Base-by-base conservation (phyloP, 2,329 filamentous ascomycete species). In the Clarireedia paspali region DNA sequence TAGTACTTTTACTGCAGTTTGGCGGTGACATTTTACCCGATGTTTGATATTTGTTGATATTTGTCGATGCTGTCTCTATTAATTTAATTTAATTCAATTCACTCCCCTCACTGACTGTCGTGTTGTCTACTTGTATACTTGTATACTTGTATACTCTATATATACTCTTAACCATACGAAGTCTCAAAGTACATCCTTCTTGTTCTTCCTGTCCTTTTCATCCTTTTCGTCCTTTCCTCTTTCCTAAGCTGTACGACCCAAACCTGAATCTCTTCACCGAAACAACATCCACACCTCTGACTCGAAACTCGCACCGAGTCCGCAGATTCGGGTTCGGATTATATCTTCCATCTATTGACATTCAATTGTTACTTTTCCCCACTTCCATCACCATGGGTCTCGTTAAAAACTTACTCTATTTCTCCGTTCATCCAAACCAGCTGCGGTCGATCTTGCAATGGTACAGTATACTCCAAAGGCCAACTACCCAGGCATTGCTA, bases 371-470 rank as follows among this genome's bases (percentile, higher is more conserved):
- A 9, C 30, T 12, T 20, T 10, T 30, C 45, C 44, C 47, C 47
- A 51, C 47, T 47, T 26, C 45, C 45, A 27, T 64, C 69, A 79
- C 68, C 60, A 86, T 86, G 83, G 80, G 76, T 61, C 71, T 70
- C 53, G 66, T 74, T 53, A 69, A 66, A 56, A 77, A 82, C 64
- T 71, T 83, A 58, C 68, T 88, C 60, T 94, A 92, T 76, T 88
- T 84, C 67, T 72, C 84, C 57, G 74, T 88, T 62, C 91, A 95
- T 73, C 87, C 89, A 38, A 79, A 78, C 63, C 80, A 96, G 75
- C 75, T 96, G 70, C 84, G 89, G 68, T 79, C 87, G 47, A 90
- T 96, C 61, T 78, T 95, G 60, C 91, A 96, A 85, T 96, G 91
- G 91, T 27, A 23, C 44, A 47, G 24, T 56, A 17, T 46, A 17